Evolutionary conservation across 2,329 filamentous ascomycete genomes (phyloP), one percentile per base, ranked within the genome.

Genomic region (Magnaporthales sp.): DNA sequence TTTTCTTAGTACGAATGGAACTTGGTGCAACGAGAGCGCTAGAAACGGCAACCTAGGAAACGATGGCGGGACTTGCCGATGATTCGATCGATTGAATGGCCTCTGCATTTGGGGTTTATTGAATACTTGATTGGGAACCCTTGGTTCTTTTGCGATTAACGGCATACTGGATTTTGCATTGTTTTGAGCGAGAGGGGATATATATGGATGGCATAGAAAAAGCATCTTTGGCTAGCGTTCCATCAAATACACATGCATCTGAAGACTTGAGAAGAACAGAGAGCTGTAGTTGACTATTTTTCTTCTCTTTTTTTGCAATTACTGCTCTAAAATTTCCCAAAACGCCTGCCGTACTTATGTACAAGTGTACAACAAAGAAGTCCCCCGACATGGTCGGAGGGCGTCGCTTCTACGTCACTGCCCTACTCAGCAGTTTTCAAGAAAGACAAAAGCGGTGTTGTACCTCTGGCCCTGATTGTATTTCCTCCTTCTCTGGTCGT

Each of bases 1-100:
- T 24, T 0, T 58, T 26, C 64, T n/a, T 68, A 88, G 86, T 88
- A 86, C 72, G 86, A 89, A 74, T 89, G 86, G 86, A 87, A 83
- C 69, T 76, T 88, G 70, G 78, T 84, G n/a, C 83, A 83, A 70
- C 78, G 81, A 70, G 85, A 87, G 71, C 80, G 83, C 72, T 86
- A 84, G 80, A 61, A 24, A 62, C 27, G 56, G 24, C 66, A 63
- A 7, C 56, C 31, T 31, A 24, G 19, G 19, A 31, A 66, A 64
- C 0, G 56, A 62, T 24, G 30, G 22, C 24, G 26, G 64, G 56
- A 38, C 22, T 8, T 26, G 32, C 6, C 19, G 46, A 32, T 30
- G 26, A 51, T 54, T 11, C 24, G 46, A 31, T 66, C 15, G 26
- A 60, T 29, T 2, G 7, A 19, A 13, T 60, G 56, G 56, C 24